Evolutionary conservation across 2,329 filamentous ascomycete species (phyloP).

Genomic region (Colletotrichum tabaci): DNA sequence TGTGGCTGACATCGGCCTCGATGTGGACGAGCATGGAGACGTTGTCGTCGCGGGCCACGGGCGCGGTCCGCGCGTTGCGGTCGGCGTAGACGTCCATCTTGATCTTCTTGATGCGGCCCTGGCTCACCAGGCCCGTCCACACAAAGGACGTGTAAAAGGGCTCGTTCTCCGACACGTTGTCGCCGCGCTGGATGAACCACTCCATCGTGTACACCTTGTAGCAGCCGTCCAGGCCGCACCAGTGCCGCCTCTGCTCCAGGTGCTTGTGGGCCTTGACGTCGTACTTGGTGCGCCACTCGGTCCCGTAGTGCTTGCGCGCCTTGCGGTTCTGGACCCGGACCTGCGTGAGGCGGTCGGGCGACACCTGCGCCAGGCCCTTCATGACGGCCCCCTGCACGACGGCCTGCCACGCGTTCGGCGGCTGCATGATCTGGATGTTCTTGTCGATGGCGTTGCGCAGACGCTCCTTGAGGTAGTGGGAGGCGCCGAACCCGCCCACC

Average conservation of each 20-base stretch:
- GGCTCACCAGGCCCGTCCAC: slow-evolving; percentile 50
- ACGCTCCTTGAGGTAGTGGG: slow-evolving; percentile 59
- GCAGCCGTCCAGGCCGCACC: slow-evolving; percentile 55
- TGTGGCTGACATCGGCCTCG: slow-evolving; percentile 58
- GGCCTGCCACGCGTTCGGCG: slow-evolving; percentile 64
- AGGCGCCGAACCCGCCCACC: slow-evolving; percentile 65
- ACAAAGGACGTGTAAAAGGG: slow-evolving; percentile 53
- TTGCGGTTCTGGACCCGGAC: slow-evolving; percentile 66
- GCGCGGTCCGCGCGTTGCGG: slow-evolving; percentile 49
- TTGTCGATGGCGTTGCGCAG: slow-evolving; percentile 54
- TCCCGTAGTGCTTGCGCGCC: slow-evolving; percentile 84
- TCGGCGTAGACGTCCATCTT: slow-evolving; percentile 55
- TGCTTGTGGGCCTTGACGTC: slow-evolving; percentile 78
- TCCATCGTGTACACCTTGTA: slow-evolving; percentile 58
- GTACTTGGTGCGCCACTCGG: slow-evolving; percentile 85
- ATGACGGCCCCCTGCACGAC: slow-evolving; percentile 67
- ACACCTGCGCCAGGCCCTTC: slow-evolving; percentile 59
- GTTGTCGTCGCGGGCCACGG: slow-evolving; percentile 54
- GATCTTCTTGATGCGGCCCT: slow-evolving; percentile 53
- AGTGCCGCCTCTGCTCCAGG: slow-evolving; percentile 52
- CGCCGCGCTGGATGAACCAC: slow-evolving; percentile 60
- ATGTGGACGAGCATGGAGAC: slow-evolving; percentile 55
- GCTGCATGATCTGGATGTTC: slow-evolving; percentile 61
- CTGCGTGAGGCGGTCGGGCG: slow-evolving; percentile 52
- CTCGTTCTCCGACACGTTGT: slow-evolving; percentile 57